phyloP scores from a whole-genome alignment of 495 filamentous ascomycete genomes.

The Neurospora terricola region DNA sequence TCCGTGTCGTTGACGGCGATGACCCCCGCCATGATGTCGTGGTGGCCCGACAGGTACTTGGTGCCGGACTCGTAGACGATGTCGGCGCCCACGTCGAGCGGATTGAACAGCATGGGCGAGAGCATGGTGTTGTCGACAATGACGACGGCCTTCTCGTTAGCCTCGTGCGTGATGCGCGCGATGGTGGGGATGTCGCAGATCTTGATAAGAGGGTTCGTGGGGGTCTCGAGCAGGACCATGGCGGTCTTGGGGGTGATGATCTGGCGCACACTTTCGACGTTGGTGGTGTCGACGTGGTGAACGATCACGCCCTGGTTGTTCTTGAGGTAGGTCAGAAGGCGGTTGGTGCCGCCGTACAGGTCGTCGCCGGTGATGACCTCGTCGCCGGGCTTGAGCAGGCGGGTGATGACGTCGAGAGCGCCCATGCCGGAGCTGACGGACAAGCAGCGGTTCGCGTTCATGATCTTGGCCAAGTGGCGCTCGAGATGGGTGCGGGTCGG shows the following conservation, averaged over 20 bases:
- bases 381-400: conserved; percentile 83
- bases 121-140: conserved; percentile 98
- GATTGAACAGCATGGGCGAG: conserved; percentile 83
- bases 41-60: conserved; percentile 95
- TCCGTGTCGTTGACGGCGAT: conserved; percentile 74
- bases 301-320: conserved; percentile 82
- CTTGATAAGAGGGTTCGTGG: conserved; percentile 96
- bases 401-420: conserved; percentile 92
- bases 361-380: conserved; percentile 97
- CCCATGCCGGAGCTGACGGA: conserved; percentile 96
- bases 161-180: conserved; percentile 61
- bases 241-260: conserved; percentile 70
- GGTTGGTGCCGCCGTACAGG: conserved; percentile 91
- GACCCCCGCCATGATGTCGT: conserved; percentile 97
- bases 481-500: conserved; percentile 94
- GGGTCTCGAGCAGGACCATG: conserved; percentile 94
- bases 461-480: conserved; percentile 95
- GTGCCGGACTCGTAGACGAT: conserved; percentile 96
- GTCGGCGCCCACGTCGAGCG: conserved; percentile 87
- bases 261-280: conserved; percentile 52
- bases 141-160: conserved; percentile 73
- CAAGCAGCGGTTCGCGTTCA: conserved; percentile 83
- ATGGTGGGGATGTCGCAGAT: conserved; percentile 84
- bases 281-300: conserved; percentile 91
- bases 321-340: conserved; percentile 82